Evolutionary conservation across 192 early-diverging fungal species (phyloP).

Genomic region (Coemansia umbellata): DNA sequence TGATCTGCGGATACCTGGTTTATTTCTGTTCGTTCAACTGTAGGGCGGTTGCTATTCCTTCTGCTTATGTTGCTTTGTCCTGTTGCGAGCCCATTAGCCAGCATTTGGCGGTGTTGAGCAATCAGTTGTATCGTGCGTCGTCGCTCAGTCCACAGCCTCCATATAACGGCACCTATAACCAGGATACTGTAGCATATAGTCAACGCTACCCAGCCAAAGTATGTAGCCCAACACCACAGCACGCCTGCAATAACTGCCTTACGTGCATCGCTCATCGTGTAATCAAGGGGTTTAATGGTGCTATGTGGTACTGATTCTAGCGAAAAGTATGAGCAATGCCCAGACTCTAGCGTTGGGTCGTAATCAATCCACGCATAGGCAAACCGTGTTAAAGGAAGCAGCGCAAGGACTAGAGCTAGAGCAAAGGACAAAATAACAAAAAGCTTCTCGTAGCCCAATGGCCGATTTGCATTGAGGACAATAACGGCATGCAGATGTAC

Average conservation of each 20-base stretch:
- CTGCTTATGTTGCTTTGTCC: too few relatives aligned
- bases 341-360: constrained; percentile 31
- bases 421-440: constrained; percentile 16
- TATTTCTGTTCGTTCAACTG: too few relatives aligned
- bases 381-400: constrained; percentile 18
- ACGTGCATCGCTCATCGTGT: constrained; percentile 2
- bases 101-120: constrained; percentile 1
- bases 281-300: background rate
- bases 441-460: constrained; percentile 14
- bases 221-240: constrained; percentile 31
- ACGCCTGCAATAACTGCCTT: constrained; percentile 18
- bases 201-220: constrained; percentile 34
- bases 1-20: background rate
- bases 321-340: constrained; percentile 41
- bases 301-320: constrained; percentile 15
- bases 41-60: too few relatives aligned
- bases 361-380: constrained; percentile 31
- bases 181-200: constrained; percentile 15
- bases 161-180: constrained; percentile 17
- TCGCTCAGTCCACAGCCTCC: constrained; percentile 8
- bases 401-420: constrained; percentile 14
- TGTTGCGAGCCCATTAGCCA: too few relatives aligned
- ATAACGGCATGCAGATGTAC: constrained; percentile 24
- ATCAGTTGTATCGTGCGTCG: constrained; percentile 8
- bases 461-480: constrained; percentile 9